Evolutionary conservation across 345 rosid genomes (phyloP), one percentile per base, ranked within the genome.

Genomic region (Hypericum perforatum): DNA sequence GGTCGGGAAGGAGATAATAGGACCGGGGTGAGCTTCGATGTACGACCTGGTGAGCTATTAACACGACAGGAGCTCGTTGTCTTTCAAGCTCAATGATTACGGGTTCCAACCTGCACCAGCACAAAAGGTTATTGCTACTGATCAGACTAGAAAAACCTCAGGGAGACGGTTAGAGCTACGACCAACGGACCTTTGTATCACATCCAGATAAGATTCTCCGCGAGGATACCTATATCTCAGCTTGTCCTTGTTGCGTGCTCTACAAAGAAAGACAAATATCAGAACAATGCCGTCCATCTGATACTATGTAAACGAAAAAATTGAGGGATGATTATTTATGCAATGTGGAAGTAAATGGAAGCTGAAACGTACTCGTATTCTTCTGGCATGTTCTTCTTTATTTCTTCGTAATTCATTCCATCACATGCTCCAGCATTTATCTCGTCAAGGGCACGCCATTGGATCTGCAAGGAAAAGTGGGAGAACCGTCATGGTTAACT

Each of bases 361-460:
- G 57, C 32, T 4, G 32, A 60, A 50, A 64, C 95, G 60, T 81
- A 89, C 99, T 77, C 89, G 13, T 80, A 94, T 53, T 94, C 99
- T 72, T 94, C 99, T 2, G 87, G 95, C 99, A 86, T 86, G 64
- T 84, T 86, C 70, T 66, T 84, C 75, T 82, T 89, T 59, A 86
- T 81, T 57, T 89, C 99, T 63, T 94, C 97, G 54, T 94, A 94
- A 16, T 84, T 89, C 99, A 94, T 94, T 63, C 95, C 99, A 80
- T 94, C 99, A 57, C 99, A 94, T 9, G 84, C 94, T 74, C 99
- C 99, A 58, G 99, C 78, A 67, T 94, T 94, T 70, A 94, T 89
- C 81, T 94, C 99, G 59, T 94, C 99, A 41, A 94, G 80, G 36
- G 97, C 94, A 65, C 97, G 97, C 99, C 99, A 94, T 81, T 94